Base-by-base conservation (phyloP, 2,329 filamentous ascomycete species). In the Diaporthe nobilis region DNA sequence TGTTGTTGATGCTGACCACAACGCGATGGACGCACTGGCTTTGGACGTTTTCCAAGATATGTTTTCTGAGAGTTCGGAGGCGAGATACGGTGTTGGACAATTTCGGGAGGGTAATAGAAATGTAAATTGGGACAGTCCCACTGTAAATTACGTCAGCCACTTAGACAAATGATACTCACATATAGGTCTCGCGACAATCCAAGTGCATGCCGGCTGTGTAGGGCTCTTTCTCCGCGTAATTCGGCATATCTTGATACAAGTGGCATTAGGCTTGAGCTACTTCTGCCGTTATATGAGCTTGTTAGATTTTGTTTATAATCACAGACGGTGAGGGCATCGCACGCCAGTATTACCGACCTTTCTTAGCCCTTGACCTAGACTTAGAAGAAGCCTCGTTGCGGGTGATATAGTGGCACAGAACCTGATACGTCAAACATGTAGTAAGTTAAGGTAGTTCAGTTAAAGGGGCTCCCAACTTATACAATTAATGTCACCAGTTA, bases 61-160 rank as follows among this genome's bases (percentile, higher is more conserved):
- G 65, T 53, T 68, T 20, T 10, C 31, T 6, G 65, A 68, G n/a
- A 3, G n/a, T 53, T 53, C 47, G 9, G 65, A 68, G 34, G 65
- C 65, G n/a, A 68, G 47, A 68, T 68, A 53, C 34, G 65, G 65
- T 28, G 22, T 68, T 42, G 47, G 47, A 39, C 65, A 68, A 12
- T 68, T 68, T 6, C 47, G 47, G n/a, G 65, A 68, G 20, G 65
- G 65, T 4, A 68, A 68, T 39, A 53, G 65, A 68, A 39, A 68
- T 39, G 47, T 68, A 8, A 68, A 68, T 13, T 68, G 65, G 65
- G 65, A 68, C 9, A 37, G 8, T 6, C 22, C 22, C 20, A 25
- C 31, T 28, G n/a, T 39, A 53, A 47, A 28, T 39, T 10, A 53
- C 22, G n/a, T 25, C 12, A 22, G 12, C 47, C 31, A 42, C 47